Base-by-base conservation (phyloP, 2,329 filamentous ascomycete genomes). In the Cucurbitaria berberidis region DNA sequence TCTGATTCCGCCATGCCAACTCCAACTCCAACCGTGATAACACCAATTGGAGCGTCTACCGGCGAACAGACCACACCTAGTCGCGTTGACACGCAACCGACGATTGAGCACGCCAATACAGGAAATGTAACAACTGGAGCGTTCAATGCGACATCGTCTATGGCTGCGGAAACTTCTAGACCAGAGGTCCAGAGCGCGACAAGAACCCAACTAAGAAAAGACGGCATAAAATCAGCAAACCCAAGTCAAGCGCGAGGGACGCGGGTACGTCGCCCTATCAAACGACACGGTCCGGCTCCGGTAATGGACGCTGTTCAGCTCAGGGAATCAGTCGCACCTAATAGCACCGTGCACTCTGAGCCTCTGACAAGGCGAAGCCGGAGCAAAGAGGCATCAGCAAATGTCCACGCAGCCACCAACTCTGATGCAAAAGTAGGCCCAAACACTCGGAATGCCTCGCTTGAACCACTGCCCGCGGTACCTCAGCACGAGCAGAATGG, bases 51-150 rank as follows among this genome's bases (percentile, higher is more conserved):
- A 36, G 24, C 22, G 45, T 35, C 42, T 29, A 41, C 59, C 45
- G 59, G 48, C 26, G 59, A 56, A 56, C 57, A 44, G 57, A 42
- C 49, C 59, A 46, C 45, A 22, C 8, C 18, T 6, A 36, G 22
- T 48, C 55, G 45, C 55, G 43, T 47, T 44, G 40, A 55, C 45
- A 45, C 18, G 19, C 13, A 32, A 44, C 35, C 18, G 10, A 18
- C 22, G 16, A 39, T 24, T 18, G 34, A 50, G 42, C 51, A 47
- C 47, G 57, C 47, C 9, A 27, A 43, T 13, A 26, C 21, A 9
- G 15, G 42, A 24, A 44, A 29, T 36, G 34, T n/a, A 13, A 24
- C 40, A 16, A 29, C 9, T 10, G 11, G 16, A 5, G n/a, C 2
- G 8, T 26, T 32, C 13, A 32, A 45, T 27, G 15, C 47, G 32